phyloP scores from a whole-genome alignment of 2,329 filamentous ascomycete genomes.

The Colletotrichum eremochloae region DNA sequence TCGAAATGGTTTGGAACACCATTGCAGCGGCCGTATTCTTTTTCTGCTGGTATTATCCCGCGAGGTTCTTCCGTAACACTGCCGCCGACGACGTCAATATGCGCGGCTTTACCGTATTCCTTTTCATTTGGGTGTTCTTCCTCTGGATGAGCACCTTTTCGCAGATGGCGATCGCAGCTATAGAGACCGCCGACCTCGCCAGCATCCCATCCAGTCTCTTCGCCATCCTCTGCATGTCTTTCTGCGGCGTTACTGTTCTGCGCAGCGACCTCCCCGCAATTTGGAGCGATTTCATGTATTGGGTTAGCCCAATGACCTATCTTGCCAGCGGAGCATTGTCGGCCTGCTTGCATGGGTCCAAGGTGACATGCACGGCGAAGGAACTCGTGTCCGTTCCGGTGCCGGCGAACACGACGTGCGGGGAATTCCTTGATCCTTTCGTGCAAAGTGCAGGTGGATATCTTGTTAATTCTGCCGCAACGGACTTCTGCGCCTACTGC shows the following conservation, averaged over 20 bases:
- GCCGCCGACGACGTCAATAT: conserved; percentile 32
- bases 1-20: conserved; percentile 79
- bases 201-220: conserved; percentile 39
- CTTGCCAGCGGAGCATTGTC: conserved; percentile 47
- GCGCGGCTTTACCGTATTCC: conserved; percentile 39
- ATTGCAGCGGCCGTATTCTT: conserved; percentile 75
- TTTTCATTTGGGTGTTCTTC: conserved; percentile 43
- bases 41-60: conserved; percentile 78
- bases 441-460: conserved; percentile 36
- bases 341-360: conserved; percentile 44
- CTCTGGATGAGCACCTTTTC: conserved; percentile 43
- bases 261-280: conserved; percentile 38
- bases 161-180: conserved; percentile 39
- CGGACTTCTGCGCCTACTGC: conserved; percentile 61
- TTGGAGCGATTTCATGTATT: conserved; percentile 45
- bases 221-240: conserved; percentile 41
- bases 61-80: conserved; percentile 73
- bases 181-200: conserved; percentile 40
- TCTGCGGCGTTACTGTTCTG: conserved; percentile 42
- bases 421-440: conserved; percentile 39
- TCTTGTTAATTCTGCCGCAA: conserved; percentile 48
- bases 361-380: conserved; percentile 38
- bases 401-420: conserved; percentile 39
- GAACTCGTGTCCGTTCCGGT: conserved; percentile 41
- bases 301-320: conserved; percentile 48